Base-by-base conservation (phyloP, 345 rosid species). In the Eucalyptus coolabah region DNA sequence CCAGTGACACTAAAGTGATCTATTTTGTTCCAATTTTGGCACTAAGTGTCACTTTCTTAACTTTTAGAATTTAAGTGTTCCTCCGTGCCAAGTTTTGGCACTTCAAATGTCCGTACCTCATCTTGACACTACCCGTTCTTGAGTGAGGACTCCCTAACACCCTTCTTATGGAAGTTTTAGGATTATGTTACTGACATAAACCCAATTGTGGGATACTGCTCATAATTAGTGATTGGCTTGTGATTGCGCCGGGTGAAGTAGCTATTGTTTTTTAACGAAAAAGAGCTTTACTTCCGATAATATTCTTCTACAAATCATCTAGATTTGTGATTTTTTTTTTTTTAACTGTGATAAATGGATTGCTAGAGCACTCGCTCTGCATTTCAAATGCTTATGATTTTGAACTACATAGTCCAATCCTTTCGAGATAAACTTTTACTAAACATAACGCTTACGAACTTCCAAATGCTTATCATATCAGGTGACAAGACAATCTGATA, bases 181-280 rank as follows among this genome's bases (percentile, higher is more conserved):
- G 72, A 63, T 63, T 4, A 82, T 90, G 93, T 49, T 97, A n/a
- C 72, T 30, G 18, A 95, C 82, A 96, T 95, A 3, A 93, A 95
- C 24, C 97, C 96, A 88, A 96, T 95, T 89, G 72, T 30, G 72
- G 34, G 18, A 30, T 63, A 63, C 72, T 63, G 1, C 37, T 32
- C 16, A 3, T 32, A 13, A 63, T 30, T 6, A 63, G 37, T 14
- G 34, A 8, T 30, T 63, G 72, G 30, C 72, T 30, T 30, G 72
- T 7, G 72, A 30, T 30, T 63, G 34, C 17, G 9, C 72, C 17
- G 17, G 34, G 72, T 30, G 34, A 63, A 12, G 72, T 63, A 63
- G 34, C 72, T 63, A 13, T 30, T 12, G 4, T 23, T 63, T 13
- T 59, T 59, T 26, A 59, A 14, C 18, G 32, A 28, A 30, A 63